Evolutionary conservation across 2,329 filamentous ascomycete genomes (phyloP).

Genomic region (Nemania serpens): DNA sequence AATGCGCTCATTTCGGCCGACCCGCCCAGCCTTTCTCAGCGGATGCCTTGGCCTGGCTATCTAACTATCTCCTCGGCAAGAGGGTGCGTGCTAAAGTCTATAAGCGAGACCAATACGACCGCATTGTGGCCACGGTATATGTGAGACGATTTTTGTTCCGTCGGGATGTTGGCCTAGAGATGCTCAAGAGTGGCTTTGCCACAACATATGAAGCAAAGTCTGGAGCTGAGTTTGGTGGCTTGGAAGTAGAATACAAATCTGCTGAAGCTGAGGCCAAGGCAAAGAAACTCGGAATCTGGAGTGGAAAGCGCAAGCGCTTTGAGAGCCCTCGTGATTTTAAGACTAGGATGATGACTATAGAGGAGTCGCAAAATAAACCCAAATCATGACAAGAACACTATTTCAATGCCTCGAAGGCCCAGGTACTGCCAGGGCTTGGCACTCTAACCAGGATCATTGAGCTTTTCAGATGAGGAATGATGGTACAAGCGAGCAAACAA

Average conservation of each 20-base stretch:
- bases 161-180: slow-evolving; percentile 84
- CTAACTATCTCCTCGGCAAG: slow-evolving; percentile 68
- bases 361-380: slow-evolving; percentile 33
- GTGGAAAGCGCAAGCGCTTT: slow-evolving; percentile 61
- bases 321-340: slow-evolving; percentile 93
- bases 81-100: slow-evolving; percentile 84
- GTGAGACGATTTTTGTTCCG: slow-evolving; percentile 71
- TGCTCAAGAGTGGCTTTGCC: slow-evolving; percentile 83
- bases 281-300: slow-evolving; percentile 76
- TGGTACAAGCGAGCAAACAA: too few relatives aligned
- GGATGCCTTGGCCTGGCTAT: slow-evolving; percentile 85
- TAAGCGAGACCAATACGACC: slow-evolving; percentile 87
- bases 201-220: slow-evolving; percentile 93
- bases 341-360: slow-evolving; percentile 50
- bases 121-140: slow-evolving; percentile 84
- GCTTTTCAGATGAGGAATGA: too few relatives aligned
- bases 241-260: slow-evolving; percentile 65
- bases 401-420: too few relatives aligned
- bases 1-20: slow-evolving; percentile 88
- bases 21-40: slow-evolving; percentile 82
- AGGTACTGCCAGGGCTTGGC: too few relatives aligned
- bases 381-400: slow-evolving; percentile 21
- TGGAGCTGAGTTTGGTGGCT: slow-evolving; percentile 84
- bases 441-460: too few relatives aligned
- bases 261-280: slow-evolving; percentile 70